Conservation (phyloP, 176 grass and related monocot species). For the Stipa capillata region DNA sequence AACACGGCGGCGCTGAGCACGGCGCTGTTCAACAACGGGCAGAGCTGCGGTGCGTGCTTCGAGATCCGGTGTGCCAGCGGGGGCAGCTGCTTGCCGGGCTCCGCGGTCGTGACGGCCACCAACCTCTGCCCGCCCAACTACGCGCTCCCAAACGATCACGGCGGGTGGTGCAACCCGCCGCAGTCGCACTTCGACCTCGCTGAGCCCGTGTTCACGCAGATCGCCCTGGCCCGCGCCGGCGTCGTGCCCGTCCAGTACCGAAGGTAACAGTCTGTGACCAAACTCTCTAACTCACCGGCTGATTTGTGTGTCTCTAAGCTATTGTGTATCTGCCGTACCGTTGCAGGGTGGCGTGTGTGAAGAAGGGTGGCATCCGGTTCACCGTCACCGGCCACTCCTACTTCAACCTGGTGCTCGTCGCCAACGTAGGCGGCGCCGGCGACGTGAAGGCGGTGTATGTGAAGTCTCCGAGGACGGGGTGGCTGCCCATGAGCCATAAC, state of each 20-base stretch:
- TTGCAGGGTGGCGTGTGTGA: constrained; percentile 36
- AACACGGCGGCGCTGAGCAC: constrained; percentile 49
- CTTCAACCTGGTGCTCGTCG: constrained; percentile 55
- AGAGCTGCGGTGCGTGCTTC: constrained; percentile 48
- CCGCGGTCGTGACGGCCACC: constrained; percentile 37
- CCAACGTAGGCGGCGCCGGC: constrained; percentile 47
- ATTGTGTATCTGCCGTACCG: too few relatives aligned
- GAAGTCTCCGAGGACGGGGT: constrained; percentile 21
- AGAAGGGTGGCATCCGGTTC: constrained; percentile 50
- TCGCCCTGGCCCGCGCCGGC: constrained; percentile 34
- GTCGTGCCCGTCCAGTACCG: constrained; percentile 37
- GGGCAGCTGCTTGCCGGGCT: constrained; percentile 31
- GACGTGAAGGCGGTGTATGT: constrained; percentile 30
- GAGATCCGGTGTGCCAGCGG: constrained; percentile 39
- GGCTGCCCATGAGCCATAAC: constrained; percentile 47
- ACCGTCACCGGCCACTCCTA: constrained; percentile 50
- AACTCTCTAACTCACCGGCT: background rate
- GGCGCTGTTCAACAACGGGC: constrained; percentile 42
- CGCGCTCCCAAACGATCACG: constrained; percentile 14
- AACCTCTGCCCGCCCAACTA: constrained; percentile 63
- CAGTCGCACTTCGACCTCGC: constrained; percentile 51
- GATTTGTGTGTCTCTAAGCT: background rate
- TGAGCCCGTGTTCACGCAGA: constrained; percentile 22
- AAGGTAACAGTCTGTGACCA: background rate
- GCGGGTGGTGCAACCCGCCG: constrained; percentile 69